Conservation (phyloP, 345 rosid species). For the Populus euphratica region DNA sequence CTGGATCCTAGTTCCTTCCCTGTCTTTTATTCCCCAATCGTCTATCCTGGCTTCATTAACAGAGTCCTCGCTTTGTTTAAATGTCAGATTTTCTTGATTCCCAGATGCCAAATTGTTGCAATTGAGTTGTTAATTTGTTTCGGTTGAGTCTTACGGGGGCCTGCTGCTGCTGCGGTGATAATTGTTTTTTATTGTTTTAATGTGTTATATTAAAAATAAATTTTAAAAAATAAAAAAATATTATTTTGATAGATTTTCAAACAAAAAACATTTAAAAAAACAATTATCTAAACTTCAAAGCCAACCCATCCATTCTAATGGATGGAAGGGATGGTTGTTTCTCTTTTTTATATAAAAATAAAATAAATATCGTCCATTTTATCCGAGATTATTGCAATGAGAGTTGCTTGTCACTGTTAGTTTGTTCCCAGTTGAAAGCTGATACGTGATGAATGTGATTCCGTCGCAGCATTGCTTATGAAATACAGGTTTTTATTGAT, state of each 20-base stretch:
- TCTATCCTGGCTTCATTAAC: not conserved
- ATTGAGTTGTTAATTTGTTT: not conserved
- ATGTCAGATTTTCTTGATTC: not conserved
- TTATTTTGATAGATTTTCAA: no score
- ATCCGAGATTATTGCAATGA: not conserved
- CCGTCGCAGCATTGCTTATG: not conserved
- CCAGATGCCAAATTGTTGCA: not conserved
- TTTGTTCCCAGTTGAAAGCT: not conserved
- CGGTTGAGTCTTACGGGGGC: not conserved
- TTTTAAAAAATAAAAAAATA: no score
- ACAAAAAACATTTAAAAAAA: no score
- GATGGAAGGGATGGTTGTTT: no score
- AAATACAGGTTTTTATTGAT: no score
- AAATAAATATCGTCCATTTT: no score
- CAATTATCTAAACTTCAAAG: no score
- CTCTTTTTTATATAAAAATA: no score
- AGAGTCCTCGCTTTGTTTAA: not conserved
- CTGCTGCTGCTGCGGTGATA: no score
- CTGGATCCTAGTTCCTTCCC: not conserved
- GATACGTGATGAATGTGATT: not conserved
- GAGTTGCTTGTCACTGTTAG: not conserved
- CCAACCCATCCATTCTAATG: no score
- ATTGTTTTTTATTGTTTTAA: no score
- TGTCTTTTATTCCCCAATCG: not conserved
- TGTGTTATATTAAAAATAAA: no score